Evolutionary conservation across 2,329 filamentous ascomycete species (phyloP).

Genomic region (Coniochaeta sp.): DNA sequence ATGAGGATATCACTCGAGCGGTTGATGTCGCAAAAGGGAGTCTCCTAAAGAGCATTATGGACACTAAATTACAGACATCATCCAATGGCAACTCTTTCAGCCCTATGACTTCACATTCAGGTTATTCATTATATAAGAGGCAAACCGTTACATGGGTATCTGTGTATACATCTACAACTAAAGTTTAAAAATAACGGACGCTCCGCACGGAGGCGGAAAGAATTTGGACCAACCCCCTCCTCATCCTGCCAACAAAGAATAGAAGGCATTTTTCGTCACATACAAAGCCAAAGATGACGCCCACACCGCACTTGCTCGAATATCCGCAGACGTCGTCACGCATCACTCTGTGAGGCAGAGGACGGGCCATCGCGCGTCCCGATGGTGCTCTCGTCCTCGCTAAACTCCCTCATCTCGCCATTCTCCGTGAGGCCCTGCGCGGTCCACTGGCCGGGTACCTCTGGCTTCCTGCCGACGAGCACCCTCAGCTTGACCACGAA

Average conservation of each 20-base stretch:
- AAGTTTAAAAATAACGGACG: neutral
- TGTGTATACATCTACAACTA: neutral
- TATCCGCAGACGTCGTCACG: neutral
- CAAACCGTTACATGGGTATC: neutral
- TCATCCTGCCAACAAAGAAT: neutral
- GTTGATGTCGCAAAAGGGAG: neutral
- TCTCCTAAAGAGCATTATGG: too few species aligned
- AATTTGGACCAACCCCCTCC: too few species aligned
- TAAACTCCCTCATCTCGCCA: conserved; percentile 12
- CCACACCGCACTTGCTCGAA: neutral
- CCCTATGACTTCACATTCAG: neutral
- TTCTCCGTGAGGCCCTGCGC: conserved; percentile 15
- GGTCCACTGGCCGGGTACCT: conserved; percentile 18
- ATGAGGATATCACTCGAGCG: neutral
- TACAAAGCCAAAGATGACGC: neutral
- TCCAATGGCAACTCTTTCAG: neutral
- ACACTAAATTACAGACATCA: too few species aligned
- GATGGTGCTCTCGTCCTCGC: conserved; percentile 19
- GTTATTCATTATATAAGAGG: neutral
- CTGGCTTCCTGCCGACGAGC: conserved; percentile 43
- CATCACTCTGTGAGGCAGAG: neutral
- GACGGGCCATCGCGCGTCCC: conserved; percentile 4
- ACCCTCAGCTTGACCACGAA: conserved; percentile 41
- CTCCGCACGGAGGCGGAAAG: neutral
- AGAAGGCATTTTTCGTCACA: neutral